These are phyloP conservation scores for Neonectria neomacrospora DNA, from an alignment of 2,329 filamentous ascomycete species.

Conservation along the genomic window DNA sequence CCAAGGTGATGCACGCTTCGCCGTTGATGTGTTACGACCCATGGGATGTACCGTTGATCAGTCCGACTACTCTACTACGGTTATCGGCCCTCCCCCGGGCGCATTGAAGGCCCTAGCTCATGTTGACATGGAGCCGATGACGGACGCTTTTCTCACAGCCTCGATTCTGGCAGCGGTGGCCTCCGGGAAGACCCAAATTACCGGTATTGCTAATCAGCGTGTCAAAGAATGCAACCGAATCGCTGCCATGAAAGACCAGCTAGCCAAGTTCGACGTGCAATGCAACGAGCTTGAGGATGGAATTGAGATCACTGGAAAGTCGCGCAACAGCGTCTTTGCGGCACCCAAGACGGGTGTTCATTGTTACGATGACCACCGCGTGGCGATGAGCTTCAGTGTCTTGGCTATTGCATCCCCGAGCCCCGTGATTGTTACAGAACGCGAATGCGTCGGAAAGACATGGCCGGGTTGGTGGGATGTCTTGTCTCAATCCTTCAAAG, in stretches of 20 bases:
- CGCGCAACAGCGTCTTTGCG: slow-evolving; percentile 57
- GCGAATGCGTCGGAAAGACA: slow-evolving; percentile 95
- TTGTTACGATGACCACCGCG: slow-evolving; percentile 97
- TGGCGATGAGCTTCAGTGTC: slow-evolving; percentile 98
- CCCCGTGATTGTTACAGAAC: slow-evolving; percentile 83
- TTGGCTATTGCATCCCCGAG: slow-evolving; percentile 77
- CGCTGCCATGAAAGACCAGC: slow-evolving; percentile 91
- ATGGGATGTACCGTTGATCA: slow-evolving; percentile 96
- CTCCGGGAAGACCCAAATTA: slow-evolving; percentile 83
- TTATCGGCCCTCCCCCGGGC: slow-evolving; percentile 85
- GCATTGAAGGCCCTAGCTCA: slow-evolving; percentile 78
- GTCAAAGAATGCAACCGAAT: slow-evolving; percentile 99
- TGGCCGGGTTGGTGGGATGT: slow-evolving; percentile 99
- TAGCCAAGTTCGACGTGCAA: slow-evolving; percentile 90
- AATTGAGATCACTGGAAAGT: slow-evolving; percentile 75
- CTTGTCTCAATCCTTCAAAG: slow-evolving; percentile 80
- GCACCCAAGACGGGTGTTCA: slow-evolving; percentile 76
- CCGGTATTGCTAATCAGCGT: slow-evolving; percentile 95
- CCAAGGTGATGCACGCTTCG: slow-evolving; percentile 95
- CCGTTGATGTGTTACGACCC: slow-evolving; percentile 85
- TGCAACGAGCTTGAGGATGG: slow-evolving; percentile 93
- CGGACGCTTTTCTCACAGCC: slow-evolving; percentile 95
- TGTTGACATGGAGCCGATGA: slow-evolving; percentile 99
- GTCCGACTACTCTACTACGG: slow-evolving; percentile 86
- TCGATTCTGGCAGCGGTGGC: slow-evolving; percentile 93